Conservation (phyloP, 805 yeast genomes). For the Lipomyces starkeyi region DNA sequence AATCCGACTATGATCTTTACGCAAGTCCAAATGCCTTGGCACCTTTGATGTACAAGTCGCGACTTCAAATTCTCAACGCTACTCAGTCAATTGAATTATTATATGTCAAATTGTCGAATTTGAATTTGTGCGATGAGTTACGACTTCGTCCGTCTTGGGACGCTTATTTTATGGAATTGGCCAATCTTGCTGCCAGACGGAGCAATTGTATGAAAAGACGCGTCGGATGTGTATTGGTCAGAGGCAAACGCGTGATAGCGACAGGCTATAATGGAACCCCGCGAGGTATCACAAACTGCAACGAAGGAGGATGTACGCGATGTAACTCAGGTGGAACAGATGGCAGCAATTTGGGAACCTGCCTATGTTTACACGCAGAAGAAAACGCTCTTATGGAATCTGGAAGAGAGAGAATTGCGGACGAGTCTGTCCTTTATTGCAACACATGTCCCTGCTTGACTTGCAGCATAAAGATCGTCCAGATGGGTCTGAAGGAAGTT, state of each 20-base stretch:
- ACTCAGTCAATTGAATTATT: slow-evolving; percentile 49
- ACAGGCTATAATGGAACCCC: slow-evolving; percentile 99
- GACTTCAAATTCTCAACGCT: slow-evolving; percentile 63
- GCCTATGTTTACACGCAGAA: slow-evolving; percentile 95
- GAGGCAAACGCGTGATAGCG: slow-evolving; percentile 84
- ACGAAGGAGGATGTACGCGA: slow-evolving; percentile 92
- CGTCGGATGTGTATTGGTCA: slow-evolving; percentile 94
- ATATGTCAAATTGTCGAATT: slow-evolving; percentile 48
- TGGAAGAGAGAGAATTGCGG: slow-evolving; percentile 83
- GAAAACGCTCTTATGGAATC: slow-evolving; percentile 95
- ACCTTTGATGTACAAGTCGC: slow-evolving; percentile 55
- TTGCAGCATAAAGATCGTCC: slow-evolving; percentile 93
- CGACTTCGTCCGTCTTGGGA: slow-evolving; percentile 95
- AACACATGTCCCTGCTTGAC: slow-evolving; percentile 97
- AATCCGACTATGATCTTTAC: slow-evolving; percentile 47
- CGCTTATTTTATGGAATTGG: slow-evolving; percentile 89
- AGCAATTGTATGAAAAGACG: slow-evolving; percentile 97
- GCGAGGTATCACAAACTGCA: slow-evolving; percentile 82
- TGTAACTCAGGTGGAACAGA: slow-evolving; percentile 67
- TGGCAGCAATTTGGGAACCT: slow-evolving; percentile 76
- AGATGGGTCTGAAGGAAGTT: slow-evolving; percentile 87
- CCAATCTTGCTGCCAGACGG: slow-evolving; percentile 89
- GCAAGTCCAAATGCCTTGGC: slow-evolving; percentile 46
- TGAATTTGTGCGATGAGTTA: slow-evolving; percentile 57
- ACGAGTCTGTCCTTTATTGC: slow-evolving; percentile 69